Evolutionary conservation across 768 basidiomycete genomes (phyloP), one percentile per base, ranked within the genome.

Genomic region (Russula abietina): DNA sequence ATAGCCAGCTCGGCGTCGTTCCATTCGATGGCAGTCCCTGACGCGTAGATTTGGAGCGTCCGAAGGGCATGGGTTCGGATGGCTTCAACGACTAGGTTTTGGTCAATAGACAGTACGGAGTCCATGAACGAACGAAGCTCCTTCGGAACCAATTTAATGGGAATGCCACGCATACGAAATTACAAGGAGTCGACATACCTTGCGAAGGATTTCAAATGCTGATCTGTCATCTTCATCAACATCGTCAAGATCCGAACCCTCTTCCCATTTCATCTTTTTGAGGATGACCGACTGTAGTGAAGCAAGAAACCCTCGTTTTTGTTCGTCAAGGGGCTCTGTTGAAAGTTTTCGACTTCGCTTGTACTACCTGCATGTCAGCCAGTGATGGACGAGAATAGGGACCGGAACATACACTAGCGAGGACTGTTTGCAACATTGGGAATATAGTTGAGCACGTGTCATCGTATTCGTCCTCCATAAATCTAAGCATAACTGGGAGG

Each of bases 1-100:
- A 96, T 78, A 0, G 91, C 93, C 22, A 98, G 80, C 73, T 99
- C 97, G 3, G 90, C 92, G 66, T 95, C 88, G 68, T 93, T 86
- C 97, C 97, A 98, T 63, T 89, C 82, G 39, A 97, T 73, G 19
- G 79, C 71, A 0, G 81, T 73, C 0, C 89, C 84, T 62, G 76
- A 86, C 55, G 81, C 79, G 68, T 87, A 89, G 1, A 84, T 80
- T 6, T 87, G 82, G 36, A 97, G 80, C 0, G 91, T 95, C 62
- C 81, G 82, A 64, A 89, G 73, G 11, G 92, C 86, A 32, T 93
- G 81, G 7, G 81, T 80, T 36, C 84, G 83, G 9, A 98, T 84
- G 0, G 88, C 85, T 17, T 83, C 81, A 1, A 89, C 89, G 59
- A 95, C 93, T 28, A 98, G 83, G 32, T 88, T 82, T 61, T 88